Evolutionary conservation across 2,329 filamentous ascomycete genomes (phyloP), one percentile per base, ranked within the genome.

Genomic region (Ophiostoma perfectum): DNA sequence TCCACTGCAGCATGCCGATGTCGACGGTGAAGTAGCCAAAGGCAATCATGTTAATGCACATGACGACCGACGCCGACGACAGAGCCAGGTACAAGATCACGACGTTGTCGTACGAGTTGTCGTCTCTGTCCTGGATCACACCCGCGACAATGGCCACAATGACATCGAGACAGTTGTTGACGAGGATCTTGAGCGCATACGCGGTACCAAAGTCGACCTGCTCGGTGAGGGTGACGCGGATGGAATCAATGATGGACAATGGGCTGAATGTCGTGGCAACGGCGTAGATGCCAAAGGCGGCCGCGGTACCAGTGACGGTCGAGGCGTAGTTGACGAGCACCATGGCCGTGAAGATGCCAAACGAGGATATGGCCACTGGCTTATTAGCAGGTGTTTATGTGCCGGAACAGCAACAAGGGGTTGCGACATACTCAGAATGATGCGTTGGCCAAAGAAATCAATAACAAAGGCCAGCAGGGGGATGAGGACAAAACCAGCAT

Each of bases 91-190:
- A 88, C 0, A 87, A 78, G 1, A 84, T 78, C 0, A 84, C 80
- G 0, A 86, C 85, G 1, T 80, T 79, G 64, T 82, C 77, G 71
- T 88, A 88, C 0, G 80, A 83, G 70, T 87, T 79, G 66, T 84
- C 73, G 66, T 87, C 84, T 3, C 78, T 78, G 68, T 88, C 86
- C 71, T 88, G 86, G 0, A 88, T 81, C 0, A 82, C 82, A 0
- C 85, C 85, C 0, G 84, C 82, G 27, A 87, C 77, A 60, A 88
- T 81, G 0, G 84, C 79, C 0, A 88, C 78, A 66, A 88, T 84
- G 69, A 88, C 86, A 69, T 80, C 86, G 83, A 87, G 87, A 42
- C 81, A 82, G 74, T 88, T 88, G 73, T 88, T 88, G 73, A 87
- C 84, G 36, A 83, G 83, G 47, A 88, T 82, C 69, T 88, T 88